A percentile compares a stretch with the other conserved stretches of the same genome.
phyloP scores from a whole-genome alignment of 768 basidiomycete species.

The Guyanaporus albipodus region DNA sequence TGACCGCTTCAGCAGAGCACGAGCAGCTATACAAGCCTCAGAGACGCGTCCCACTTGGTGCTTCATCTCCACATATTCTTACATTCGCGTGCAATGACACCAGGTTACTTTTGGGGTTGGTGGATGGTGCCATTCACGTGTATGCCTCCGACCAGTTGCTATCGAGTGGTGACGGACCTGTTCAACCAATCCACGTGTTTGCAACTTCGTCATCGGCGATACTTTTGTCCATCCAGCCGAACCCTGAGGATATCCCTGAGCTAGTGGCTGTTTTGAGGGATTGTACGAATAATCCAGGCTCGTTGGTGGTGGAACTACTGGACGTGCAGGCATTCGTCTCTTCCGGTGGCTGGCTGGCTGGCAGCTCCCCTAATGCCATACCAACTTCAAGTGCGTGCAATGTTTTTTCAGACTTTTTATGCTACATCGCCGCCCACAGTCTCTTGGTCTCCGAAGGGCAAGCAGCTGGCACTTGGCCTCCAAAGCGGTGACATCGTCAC shows the following conservation, averaged over 20 bases:
- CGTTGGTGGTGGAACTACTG: conserved; percentile 54
- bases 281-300: conserved; percentile 27
- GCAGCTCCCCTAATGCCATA: conserved; percentile 43
- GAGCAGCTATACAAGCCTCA: conserved; percentile 48
- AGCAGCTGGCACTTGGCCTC: conserved; percentile 74
- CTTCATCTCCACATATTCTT: conserved; percentile 49
- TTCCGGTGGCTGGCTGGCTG: conserved; percentile 52
- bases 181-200: conserved; percentile 49
- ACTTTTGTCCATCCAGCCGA: conserved; percentile 55
- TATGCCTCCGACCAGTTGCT: conserved; percentile 56
- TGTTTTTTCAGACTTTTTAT: background rate
- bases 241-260: conserved; percentile 57
- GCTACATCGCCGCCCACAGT: conserved; percentile 40
- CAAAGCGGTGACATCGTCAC: conserved; percentile 68
- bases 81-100: conserved; percentile 58
- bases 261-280: conserved; percentile 58
- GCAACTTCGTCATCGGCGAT: conserved; percentile 40
- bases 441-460: conserved; percentile 85
- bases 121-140: conserved; percentile 55
- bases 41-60: conserved; percentile 43
- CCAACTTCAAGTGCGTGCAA: conserved; percentile 56
- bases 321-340: conserved; percentile 49
- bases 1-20: conserved; percentile 36
- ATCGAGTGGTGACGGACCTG: conserved; percentile 38
- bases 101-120: conserved; percentile 54